Percentiles rank a stretch among this genome's conserved stretches.
phyloP scores from a whole-genome alignment of 116 monocot species.

The Posidonia oceanica region DNA sequence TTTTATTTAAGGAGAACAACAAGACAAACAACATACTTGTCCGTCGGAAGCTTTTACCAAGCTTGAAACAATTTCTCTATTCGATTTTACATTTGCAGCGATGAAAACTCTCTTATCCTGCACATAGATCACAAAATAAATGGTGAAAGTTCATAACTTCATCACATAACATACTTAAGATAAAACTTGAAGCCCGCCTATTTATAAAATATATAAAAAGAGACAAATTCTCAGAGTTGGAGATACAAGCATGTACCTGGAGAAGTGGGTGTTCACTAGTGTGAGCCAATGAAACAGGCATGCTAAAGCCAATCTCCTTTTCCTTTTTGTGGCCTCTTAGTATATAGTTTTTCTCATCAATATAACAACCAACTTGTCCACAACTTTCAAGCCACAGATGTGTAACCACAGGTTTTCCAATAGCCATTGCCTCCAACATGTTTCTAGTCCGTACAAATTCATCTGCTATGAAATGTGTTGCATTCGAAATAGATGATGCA shows the following conservation, averaged over 20 bases:
- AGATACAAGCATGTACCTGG: conserved; percentile 33
- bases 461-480: conserved; percentile 85
- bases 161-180: background rate
- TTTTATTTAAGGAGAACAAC: background rate
- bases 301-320: conserved; percentile 82
- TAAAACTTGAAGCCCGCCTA: background rate
- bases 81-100: conserved; percentile 66
- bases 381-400: conserved; percentile 89
- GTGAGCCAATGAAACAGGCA: conserved; percentile 62
- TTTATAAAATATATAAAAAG: too few relatives aligned
- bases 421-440: conserved; percentile 86
- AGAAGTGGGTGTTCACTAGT: conserved; percentile 55
- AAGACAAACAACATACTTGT: conserved; percentile 31
- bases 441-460: conserved; percentile 91
- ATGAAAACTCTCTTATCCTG: conserved; percentile 78
- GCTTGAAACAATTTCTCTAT: conserved; percentile 45
- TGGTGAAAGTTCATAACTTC: too few relatives aligned
- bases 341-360: conserved; percentile 91
- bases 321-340: conserved; percentile 86
- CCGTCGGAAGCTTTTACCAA: conserved; percentile 71
- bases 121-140: conserved; percentile 9
- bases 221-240: background rate
- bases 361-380: conserved; percentile 56
- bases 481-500: conserved; percentile 59
- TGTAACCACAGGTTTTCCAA: conserved; percentile 80